Conservation (phyloP, 768 basidiomycete species). For the Pleurotus ostreatus region DNA sequence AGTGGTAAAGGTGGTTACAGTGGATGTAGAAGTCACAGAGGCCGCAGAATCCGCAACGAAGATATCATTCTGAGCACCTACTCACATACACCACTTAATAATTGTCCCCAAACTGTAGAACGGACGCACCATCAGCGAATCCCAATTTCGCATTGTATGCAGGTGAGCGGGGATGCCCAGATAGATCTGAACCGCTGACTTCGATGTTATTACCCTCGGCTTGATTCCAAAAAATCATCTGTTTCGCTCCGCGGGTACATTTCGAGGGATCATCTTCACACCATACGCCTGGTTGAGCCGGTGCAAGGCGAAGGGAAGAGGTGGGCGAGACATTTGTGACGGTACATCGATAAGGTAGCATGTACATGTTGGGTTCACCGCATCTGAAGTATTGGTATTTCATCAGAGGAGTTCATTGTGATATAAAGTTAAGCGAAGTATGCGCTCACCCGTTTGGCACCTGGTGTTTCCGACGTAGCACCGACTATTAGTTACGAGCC, state of each 20-base stretch:
- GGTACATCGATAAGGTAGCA: slow-evolving; percentile 35
- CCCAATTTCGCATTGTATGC: slow-evolving; percentile 23
- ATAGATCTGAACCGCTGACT: slow-evolving; percentile 35
- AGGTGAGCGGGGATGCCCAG: slow-evolving; percentile 36
- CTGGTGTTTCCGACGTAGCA: slow-evolving; percentile 5
- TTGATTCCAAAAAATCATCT: slow-evolving; percentile 43
- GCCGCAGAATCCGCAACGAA: neutral
- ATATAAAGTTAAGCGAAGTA: slow-evolving; percentile 10
- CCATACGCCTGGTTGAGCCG: slow-evolving; percentile 34
- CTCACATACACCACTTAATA: too few species aligned
- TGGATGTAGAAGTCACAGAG: neutral
- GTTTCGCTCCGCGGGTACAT: slow-evolving; percentile 36
- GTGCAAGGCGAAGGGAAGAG: slow-evolving; percentile 20
- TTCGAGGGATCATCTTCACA: slow-evolving; percentile 30
- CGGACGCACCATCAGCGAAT: neutral
- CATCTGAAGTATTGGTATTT: slow-evolving; percentile 21
- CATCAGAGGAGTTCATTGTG: neutral
- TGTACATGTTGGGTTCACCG: slow-evolving; percentile 44
- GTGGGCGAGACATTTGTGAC: slow-evolving; percentile 30
- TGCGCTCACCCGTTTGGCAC: slow-evolving; percentile 18
- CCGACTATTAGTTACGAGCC: neutral
- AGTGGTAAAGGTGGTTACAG: neutral
- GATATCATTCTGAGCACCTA: slow-evolving; percentile 9
- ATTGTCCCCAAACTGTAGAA: too few species aligned
- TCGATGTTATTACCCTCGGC: slow-evolving; percentile 38